Evolutionary conservation across 2,329 filamentous ascomycete genomes (phyloP).

Genomic region (Fusarium phyllophilum): DNA sequence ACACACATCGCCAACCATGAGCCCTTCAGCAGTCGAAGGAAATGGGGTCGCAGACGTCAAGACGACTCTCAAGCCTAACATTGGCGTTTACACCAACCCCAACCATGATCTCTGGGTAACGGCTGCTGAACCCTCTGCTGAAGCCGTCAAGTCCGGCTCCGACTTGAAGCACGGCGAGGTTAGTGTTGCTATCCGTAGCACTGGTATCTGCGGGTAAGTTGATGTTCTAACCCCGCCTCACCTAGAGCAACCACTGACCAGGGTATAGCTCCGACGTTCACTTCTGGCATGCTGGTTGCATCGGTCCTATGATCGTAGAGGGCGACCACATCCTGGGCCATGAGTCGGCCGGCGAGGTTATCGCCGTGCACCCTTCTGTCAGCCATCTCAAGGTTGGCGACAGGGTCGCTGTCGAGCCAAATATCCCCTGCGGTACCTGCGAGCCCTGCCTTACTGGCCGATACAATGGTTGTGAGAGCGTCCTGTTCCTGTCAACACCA

Average conservation of each 20-base stretch:
- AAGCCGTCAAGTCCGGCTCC: conserved; percentile 75
- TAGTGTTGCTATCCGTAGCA: conserved; percentile 88
- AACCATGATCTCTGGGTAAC: conserved; percentile 91
- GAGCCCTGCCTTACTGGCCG: conserved; percentile 91
- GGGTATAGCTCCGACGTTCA: conserved; percentile 83
- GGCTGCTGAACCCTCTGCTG: conserved; percentile 78
- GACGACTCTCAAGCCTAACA: conserved; percentile 76
- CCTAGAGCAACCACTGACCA: conserved; percentile 21
- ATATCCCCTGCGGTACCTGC: conserved; percentile 90
- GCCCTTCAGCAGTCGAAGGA: conserved; percentile 49
- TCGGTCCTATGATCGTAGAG: conserved; percentile 93
- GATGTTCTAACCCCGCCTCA: background rate
- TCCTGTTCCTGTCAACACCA: conserved; percentile 89
- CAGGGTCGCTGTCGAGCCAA: conserved; percentile 92
- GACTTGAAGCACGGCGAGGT: conserved; percentile 84
- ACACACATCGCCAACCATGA: conserved; percentile 44
- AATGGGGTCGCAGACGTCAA: conserved; percentile 40
- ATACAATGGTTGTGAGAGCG: conserved; percentile 92
- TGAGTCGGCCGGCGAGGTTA: conserved; percentile 86
- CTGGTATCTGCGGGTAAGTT: conserved; percentile 89
- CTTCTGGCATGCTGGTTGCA: conserved; percentile 96
- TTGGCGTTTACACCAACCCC: conserved; percentile 96
- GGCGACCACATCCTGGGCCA: conserved; percentile 93
- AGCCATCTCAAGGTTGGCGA: conserved; percentile 83
- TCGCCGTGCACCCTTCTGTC: conserved; percentile 85